Evolutionary conservation across 2,329 filamentous ascomycete genomes (phyloP).

Genomic region (Pseudogymnoascus sp.): DNA sequence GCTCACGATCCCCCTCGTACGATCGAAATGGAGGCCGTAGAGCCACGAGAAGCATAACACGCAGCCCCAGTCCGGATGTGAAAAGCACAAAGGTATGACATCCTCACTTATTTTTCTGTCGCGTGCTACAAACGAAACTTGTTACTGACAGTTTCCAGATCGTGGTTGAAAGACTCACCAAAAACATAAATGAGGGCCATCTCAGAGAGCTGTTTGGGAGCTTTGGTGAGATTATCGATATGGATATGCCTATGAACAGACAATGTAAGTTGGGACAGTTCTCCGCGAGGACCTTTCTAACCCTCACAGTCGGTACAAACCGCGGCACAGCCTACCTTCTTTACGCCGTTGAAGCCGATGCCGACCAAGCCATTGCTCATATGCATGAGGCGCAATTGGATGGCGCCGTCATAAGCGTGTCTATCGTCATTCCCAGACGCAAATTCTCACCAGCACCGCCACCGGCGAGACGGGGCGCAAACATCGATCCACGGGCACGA

Average conservation of each 20-base stretch:
- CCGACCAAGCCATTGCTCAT: constrained; percentile 81
- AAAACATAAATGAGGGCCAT: constrained; percentile 85
- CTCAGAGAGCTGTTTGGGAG: constrained; percentile 84
- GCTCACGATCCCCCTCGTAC: constrained; percentile 21
- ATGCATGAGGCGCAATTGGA: constrained; percentile 88
- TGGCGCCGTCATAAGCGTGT: constrained; percentile 30
- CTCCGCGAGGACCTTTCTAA: constrained; percentile 18
- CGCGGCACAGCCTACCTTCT: constrained; percentile 90
- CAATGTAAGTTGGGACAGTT: constrained; percentile 53
- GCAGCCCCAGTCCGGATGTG: constrained; percentile 30
- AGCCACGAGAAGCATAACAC: constrained; percentile 21
- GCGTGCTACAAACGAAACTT: constrained; percentile 8
- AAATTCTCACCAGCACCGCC: constrained; percentile 78
- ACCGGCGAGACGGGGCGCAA: constrained; percentile 54
- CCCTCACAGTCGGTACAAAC: constrained; percentile 66
- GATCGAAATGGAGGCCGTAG: constrained; percentile 27
- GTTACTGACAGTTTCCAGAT: constrained; percentile 49
- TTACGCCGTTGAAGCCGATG: constrained; percentile 67
- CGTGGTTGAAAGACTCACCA: constrained; percentile 90
- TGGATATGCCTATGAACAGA: constrained; percentile 85
- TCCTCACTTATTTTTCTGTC: background rate
- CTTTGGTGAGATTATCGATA: constrained; percentile 76
- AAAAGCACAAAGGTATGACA: constrained; percentile 46
- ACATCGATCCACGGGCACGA: constrained; percentile 45
- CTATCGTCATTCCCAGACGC: constrained; percentile 30